These are phyloP conservation scores for Fusarium sp. DNA, from an alignment of 2,329 filamentous ascomycete species.

Conservation along the genomic window DNA sequence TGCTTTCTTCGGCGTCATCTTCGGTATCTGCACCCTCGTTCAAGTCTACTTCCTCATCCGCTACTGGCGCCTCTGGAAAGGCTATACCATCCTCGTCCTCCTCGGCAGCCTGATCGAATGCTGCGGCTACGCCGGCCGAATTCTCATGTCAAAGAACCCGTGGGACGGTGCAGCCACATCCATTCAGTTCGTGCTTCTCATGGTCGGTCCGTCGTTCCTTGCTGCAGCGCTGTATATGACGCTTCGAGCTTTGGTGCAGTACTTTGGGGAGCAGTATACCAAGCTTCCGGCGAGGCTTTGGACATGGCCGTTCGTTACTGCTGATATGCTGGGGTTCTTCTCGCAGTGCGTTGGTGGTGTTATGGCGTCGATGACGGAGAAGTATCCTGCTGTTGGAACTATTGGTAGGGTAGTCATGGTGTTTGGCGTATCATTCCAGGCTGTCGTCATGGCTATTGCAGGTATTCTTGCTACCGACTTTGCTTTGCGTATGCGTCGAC, in stretches of 20 bases:
- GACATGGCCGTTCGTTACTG: not conserved
- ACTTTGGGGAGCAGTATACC: not conserved
- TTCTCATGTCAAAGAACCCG: not conserved
- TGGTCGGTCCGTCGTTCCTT: not conserved
- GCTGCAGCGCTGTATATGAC: not conserved
- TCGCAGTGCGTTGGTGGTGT: not conserved
- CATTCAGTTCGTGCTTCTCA: not conserved
- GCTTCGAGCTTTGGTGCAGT: not conserved
- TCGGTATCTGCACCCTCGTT: not conserved
- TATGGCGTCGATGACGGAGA: not conserved
- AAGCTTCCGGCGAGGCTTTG: not conserved
- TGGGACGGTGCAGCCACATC: not conserved
- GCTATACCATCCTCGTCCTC: not conserved
- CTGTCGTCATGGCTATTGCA: not conserved
- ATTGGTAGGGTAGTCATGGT: not conserved
- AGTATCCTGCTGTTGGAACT: not conserved
- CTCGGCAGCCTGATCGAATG: not conserved
- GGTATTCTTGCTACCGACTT: not conserved
- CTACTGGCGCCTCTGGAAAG: not conserved
- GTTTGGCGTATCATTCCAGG: not conserved
- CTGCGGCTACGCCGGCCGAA: not conserved
- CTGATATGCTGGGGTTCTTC: not conserved
- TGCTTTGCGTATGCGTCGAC: not conserved
- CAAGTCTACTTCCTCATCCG: not conserved
- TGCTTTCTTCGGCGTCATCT: not conserved